phyloP scores from a whole-genome alignment of 2,329 filamentous ascomycete species.

The Chrysoporthe cubensis region DNA sequence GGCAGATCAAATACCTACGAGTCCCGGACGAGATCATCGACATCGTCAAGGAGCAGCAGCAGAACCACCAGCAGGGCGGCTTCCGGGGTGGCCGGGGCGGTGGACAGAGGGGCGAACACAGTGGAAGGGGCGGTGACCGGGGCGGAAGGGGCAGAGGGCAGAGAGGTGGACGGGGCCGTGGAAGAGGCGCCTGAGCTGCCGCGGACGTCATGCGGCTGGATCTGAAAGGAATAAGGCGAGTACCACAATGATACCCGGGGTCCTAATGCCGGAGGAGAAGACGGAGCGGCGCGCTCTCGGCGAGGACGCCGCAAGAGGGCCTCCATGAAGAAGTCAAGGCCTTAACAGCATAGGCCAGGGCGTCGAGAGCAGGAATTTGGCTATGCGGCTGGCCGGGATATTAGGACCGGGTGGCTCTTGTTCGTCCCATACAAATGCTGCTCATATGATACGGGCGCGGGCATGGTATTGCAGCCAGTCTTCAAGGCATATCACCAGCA shows the following conservation, averaged over 20 bases:
- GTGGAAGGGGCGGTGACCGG: slow-evolving; percentile 50
- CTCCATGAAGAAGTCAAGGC: not conserved
- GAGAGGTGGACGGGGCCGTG: slow-evolving; percentile 21
- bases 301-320: not conserved
- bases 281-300: not conserved
- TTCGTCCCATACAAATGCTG: not conserved
- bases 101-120: slow-evolving; percentile 59
- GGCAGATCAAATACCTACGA: slow-evolving; percentile 94
- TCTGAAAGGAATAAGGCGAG: not conserved
- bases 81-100: slow-evolving; percentile 68
- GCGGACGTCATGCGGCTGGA: slow-evolving; percentile 11
- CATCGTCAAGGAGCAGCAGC: slow-evolving; percentile 88
- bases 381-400: not conserved
- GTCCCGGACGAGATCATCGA: slow-evolving; percentile 98
- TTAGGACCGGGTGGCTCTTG: not conserved
- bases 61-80: slow-evolving; percentile 62
- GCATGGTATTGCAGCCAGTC: not conserved
- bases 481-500: not conserved
- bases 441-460: not conserved
- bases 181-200: slow-evolving; percentile 28
- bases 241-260: slow-evolving; percentile 22
- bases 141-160: slow-evolving; percentile 35
- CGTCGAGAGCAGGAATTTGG: not conserved
- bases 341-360: not conserved
- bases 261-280: not conserved